Conservation (phyloP, 768 basidiomycete genomes). For the Boletus eberwhitei region DNA sequence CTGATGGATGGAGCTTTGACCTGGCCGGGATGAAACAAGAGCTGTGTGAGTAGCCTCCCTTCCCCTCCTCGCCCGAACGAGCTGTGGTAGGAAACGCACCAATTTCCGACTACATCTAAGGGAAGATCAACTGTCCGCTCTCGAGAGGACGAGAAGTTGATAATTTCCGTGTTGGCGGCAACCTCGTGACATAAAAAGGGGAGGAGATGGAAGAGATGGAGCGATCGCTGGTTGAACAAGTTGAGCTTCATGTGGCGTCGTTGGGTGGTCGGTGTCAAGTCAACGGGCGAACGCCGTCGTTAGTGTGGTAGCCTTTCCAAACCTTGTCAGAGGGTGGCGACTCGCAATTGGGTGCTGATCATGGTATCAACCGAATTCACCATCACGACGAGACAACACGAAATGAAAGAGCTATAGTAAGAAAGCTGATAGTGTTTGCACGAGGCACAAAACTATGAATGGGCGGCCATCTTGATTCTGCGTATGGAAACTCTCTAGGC, state of each 20-base stretch:
- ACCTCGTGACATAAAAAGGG: constrained; percentile 26
- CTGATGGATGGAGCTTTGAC: constrained; percentile 36
- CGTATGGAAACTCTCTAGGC: constrained; percentile 3
- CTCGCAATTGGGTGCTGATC: constrained; percentile 5
- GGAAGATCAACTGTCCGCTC: constrained; percentile 15
- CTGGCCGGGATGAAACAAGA: constrained; percentile 25
- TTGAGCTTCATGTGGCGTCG: constrained; percentile 17
- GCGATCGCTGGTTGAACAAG: constrained; percentile 10
- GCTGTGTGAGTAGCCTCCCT: neutral
- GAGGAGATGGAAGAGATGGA: constrained; percentile 12
- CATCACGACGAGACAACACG: constrained; percentile 7
- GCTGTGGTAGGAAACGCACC: constrained; percentile 23
- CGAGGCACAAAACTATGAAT: constrained; percentile 17
- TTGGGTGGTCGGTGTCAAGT: constrained; percentile 12
- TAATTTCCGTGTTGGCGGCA: constrained; percentile 62
- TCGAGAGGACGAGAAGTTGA: constrained; percentile 46
- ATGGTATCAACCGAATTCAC: constrained; percentile 14
- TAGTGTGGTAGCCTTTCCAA: neutral
- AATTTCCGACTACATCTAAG: constrained; percentile 26
- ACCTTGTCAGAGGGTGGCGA: constrained; percentile 1
- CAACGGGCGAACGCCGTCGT: constrained; percentile 13
- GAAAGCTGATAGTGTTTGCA: constrained; percentile 4
- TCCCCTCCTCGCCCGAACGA: constrained; percentile 2
- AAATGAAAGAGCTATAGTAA: constrained; percentile 11
- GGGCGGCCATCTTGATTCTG: constrained; percentile 25